A percentile compares a stretch with the other conserved stretches of the same genome.
Evolutionary conservation across 2,329 filamentous ascomycete genomes (phyloP).

Genomic region (Ophiostoma sp.): DNA sequence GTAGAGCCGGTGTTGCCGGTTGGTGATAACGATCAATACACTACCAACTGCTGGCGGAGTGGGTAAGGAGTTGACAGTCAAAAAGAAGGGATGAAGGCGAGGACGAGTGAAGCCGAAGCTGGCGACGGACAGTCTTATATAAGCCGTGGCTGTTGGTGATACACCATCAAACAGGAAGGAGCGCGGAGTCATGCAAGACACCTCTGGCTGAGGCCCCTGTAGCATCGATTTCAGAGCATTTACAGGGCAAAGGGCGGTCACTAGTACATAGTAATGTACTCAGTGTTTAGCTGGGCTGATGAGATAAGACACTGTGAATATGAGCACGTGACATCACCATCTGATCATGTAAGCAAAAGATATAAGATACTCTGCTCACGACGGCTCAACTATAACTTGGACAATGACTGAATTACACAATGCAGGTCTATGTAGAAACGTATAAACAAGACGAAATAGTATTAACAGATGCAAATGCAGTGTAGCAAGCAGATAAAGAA

Average conservation of each 20-base stretch:
- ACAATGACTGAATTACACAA: neutral
- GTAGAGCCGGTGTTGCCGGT: neutral
- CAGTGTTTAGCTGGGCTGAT: neutral
- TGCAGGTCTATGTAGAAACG: neutral
- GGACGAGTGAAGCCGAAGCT: neutral
- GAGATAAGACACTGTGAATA: neutral
- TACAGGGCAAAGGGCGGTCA: neutral
- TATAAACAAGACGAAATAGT: neutral
- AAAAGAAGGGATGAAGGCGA: neutral
- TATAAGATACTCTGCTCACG: neutral
- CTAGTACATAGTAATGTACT: neutral
- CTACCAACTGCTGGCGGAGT: neutral
- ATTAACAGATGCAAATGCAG: neutral
- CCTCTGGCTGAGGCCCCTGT: neutral
- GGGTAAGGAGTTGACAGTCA: neutral
- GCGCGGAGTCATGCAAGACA: neutral
- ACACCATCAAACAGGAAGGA: neutral
- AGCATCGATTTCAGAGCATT: neutral
- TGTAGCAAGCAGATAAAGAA: neutral
- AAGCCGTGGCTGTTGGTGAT: slow-evolving; percentile 6
- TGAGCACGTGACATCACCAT: neutral
- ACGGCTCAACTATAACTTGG: neutral
- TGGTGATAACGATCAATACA: neutral
- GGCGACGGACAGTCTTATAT: neutral
- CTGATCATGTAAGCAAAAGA: neutral